Percentiles rank a stretch among this genome's conserved stretches.
Conservation (phyloP, 164 flowering plant species). For the Vitis cinerea region DNA sequence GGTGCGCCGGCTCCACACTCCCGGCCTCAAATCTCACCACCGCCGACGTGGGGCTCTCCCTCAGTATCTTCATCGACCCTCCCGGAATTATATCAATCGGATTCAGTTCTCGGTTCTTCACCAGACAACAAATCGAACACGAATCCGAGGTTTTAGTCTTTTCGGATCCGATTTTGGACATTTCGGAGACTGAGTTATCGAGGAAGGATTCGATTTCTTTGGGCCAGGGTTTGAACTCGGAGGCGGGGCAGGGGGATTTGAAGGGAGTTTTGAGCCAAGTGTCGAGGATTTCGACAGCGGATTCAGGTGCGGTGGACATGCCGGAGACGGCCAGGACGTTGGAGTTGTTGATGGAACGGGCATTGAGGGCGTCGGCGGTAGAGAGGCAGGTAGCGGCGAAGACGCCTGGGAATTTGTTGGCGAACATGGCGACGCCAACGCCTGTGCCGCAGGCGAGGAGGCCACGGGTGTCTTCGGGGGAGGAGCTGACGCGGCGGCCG, state of each 20-base stretch:
- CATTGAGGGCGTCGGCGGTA: constrained; percentile 61
- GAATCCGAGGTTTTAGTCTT: constrained; percentile 6
- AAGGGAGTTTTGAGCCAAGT: constrained; percentile 81
- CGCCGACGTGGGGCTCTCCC: constrained; percentile 89
- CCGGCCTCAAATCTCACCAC: constrained; percentile 78
- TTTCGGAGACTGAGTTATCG: constrained; percentile 56
- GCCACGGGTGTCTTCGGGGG: constrained; percentile 58
- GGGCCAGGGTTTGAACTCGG: constrained; percentile 63
- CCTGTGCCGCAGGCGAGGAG: constrained; percentile 95
- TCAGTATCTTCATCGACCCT: constrained; percentile 77
- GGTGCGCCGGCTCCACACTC: constrained; percentile 93
- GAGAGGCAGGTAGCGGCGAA: constrained; percentile 77
- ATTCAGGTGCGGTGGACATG: constrained; percentile 49
- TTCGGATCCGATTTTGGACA: constrained; percentile 48
- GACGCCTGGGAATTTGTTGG: constrained; percentile 90
- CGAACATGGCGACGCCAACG: constrained; percentile 86
- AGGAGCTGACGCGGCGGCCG: constrained; percentile 64
- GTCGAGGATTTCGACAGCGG: constrained; percentile 59
- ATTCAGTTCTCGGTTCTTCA: constrained; percentile 44
- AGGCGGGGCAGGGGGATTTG: constrained; percentile 88
- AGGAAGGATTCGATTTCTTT: constrained; percentile 52
- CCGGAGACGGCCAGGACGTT: constrained; percentile 94
- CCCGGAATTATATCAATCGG: constrained; percentile 81
- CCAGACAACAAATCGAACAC: constrained; percentile 63
- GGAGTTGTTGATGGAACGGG: constrained; percentile 86